Evolutionary conservation across 2,329 filamentous ascomycete genomes (phyloP).

Genomic region (Pyrenophora tritici-repentis): DNA sequence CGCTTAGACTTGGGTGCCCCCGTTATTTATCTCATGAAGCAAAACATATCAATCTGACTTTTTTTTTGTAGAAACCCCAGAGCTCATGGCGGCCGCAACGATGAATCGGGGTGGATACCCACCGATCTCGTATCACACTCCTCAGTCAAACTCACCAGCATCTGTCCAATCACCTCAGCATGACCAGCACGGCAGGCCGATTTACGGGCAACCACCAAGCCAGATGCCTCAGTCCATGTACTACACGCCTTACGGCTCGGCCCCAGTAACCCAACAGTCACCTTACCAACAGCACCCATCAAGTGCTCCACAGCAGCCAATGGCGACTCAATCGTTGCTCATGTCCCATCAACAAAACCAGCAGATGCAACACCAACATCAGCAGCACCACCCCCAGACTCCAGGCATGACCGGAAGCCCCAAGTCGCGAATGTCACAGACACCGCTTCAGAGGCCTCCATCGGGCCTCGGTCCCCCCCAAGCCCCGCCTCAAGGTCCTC

Average conservation of each 20-base stretch:
- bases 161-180: conserved; percentile 91
- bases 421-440: conserved; percentile 54
- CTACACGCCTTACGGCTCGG: conserved; percentile 59
- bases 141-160: conserved; percentile 91
- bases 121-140: conserved; percentile 86
- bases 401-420: conserved; percentile 68
- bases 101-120: conserved; percentile 74
- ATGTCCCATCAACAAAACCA: conserved; percentile 58
- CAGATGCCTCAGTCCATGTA: conserved; percentile 88
- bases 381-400: conserved; percentile 52
- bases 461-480: conserved; percentile 53
- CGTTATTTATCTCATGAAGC: conserved; percentile 3
- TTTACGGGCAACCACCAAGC: conserved; percentile 80
- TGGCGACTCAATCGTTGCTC: conserved; percentile 54
- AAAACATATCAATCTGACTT: conserved; percentile 52
- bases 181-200: conserved; percentile 80
- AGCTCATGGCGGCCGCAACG: conserved; percentile 69
- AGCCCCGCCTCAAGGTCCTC: conserved; percentile 47
- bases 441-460: conserved; percentile 61
- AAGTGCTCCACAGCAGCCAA: conserved; percentile 61
- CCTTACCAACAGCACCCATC: conserved; percentile 62
- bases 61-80: conserved; percentile 69
- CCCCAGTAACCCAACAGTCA: conserved; percentile 59
- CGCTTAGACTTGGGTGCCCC: conserved; percentile 13
- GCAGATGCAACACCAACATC: conserved; percentile 50